phyloP scores from a whole-genome alignment of 2,329 filamentous ascomycete genomes.

The Cadophora sp. region DNA sequence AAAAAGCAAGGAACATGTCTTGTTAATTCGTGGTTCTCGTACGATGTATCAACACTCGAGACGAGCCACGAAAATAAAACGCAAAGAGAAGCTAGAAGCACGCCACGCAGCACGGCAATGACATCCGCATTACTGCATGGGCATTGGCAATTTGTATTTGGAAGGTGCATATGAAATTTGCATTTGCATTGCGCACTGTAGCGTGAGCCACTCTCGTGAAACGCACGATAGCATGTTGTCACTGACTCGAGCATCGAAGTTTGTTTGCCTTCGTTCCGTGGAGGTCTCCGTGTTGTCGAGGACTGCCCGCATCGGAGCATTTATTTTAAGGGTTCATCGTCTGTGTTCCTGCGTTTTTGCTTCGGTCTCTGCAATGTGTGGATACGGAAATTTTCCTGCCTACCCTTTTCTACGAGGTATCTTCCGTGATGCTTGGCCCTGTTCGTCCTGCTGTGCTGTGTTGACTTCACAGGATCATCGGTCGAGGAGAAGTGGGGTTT shows the following conservation, averaged over 20 bases:
- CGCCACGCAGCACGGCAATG: background rate
- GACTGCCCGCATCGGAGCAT: background rate
- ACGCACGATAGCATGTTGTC: background rate
- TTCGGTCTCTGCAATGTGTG: background rate
- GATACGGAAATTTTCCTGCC: background rate
- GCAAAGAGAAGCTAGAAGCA: background rate
- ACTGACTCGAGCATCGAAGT: conserved; percentile 5
- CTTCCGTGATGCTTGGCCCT: conserved; percentile 9
- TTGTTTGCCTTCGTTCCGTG: background rate
- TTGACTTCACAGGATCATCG: conserved; percentile 6
- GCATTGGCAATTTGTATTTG: background rate
- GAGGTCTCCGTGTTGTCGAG: background rate
- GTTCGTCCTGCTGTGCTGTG: background rate
- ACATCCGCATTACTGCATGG: background rate
- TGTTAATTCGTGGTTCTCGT: background rate
- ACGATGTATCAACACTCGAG: background rate
- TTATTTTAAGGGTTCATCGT: background rate
- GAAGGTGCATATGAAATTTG: too few species aligned
- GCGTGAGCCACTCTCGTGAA: conserved; percentile 3
- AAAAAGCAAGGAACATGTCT: background rate
- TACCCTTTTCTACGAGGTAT: conserved; percentile 7
- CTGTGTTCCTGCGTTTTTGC: background rate
- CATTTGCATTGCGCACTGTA: background rate
- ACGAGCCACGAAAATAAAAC: background rate
- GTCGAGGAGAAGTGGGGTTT: background rate